Conservation (phyloP, 306 rosid species). For the Lithocarpus polystachyus region DNA sequence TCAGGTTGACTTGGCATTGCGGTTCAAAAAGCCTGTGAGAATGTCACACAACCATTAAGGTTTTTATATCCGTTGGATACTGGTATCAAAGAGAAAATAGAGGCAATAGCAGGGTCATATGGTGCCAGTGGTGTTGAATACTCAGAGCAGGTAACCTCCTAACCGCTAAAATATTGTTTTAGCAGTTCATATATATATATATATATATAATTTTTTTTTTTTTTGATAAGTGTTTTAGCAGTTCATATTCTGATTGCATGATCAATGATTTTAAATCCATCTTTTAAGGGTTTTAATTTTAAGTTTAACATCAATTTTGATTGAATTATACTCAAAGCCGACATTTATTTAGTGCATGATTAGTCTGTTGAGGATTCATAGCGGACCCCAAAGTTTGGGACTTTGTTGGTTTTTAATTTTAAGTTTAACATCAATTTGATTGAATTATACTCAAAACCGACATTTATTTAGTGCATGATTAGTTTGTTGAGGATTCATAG, state of each 20-base stretch:
- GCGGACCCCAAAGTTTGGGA: too few relatives aligned
- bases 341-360: too few relatives aligned
- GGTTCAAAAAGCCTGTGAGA: constrained; percentile 87
- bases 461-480: too few relatives aligned
- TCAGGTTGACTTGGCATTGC: constrained; percentile 90
- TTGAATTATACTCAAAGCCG: background rate
- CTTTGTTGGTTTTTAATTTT: background rate
- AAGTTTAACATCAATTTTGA: background rate
- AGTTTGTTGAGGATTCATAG: background rate
- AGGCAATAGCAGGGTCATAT: constrained; percentile 89
- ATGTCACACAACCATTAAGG: constrained; percentile 66
- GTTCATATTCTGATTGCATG: background rate
- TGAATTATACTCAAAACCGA: background rate
- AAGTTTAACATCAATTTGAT: background rate
- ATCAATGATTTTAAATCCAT: background rate
- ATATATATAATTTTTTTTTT: too few relatives aligned
- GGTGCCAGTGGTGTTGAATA: constrained; percentile 86
- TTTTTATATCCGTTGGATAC: constrained; percentile 77
- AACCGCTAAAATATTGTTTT: background rate
- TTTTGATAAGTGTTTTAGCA: background rate
- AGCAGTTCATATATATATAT: too few relatives aligned
- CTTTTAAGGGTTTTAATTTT: background rate
- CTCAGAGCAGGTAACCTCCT: constrained; percentile 77
- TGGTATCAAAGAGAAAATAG: constrained; percentile 84
- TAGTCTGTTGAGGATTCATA: background rate